phyloP scores from a whole-genome alignment of 768 basidiomycete species.

The Pseudohyphozyma bogoriensis region DNA sequence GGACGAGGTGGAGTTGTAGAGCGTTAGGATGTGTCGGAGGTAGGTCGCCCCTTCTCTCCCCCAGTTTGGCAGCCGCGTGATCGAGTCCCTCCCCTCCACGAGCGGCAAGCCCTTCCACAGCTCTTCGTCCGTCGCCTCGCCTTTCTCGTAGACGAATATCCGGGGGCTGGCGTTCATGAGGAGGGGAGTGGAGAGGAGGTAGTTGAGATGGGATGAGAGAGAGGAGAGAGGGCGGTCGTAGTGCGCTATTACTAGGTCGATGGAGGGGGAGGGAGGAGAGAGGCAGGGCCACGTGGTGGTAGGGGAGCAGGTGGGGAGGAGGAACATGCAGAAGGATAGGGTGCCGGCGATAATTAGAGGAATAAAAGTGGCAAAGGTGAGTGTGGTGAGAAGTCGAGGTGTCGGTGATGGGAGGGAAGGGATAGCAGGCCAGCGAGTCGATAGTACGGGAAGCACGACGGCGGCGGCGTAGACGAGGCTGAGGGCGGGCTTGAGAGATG shows the following conservation, averaged over 20 bases:
- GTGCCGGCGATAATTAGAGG: no score
- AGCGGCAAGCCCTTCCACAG: neutral
- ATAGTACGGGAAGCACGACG: no score
- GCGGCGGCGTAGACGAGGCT: no score
- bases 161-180: neutral
- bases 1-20: conserved; percentile 11
- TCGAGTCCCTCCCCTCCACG: conserved; percentile 26
- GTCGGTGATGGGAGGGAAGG: no score
- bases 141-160: conserved; percentile 33
- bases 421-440: no score
- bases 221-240: conserved; percentile 29
- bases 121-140: neutral
- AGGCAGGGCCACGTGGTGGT: no score
- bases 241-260: conserved; percentile 28
- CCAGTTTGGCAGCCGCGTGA: conserved; percentile 29
- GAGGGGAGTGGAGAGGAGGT: neutral
- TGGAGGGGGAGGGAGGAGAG: no score
- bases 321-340: no score
- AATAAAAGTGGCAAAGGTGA: no score
- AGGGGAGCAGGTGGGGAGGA: no score
- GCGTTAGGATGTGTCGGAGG: conserved; percentile 31
- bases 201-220: conserved; percentile 20
- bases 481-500: no score
- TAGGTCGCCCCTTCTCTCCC: conserved; percentile 37
- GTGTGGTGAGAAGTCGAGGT: neutral